Base-by-base conservation (phyloP, 2,329 filamentous ascomycete species). In the Diplodia intermedia region DNA sequence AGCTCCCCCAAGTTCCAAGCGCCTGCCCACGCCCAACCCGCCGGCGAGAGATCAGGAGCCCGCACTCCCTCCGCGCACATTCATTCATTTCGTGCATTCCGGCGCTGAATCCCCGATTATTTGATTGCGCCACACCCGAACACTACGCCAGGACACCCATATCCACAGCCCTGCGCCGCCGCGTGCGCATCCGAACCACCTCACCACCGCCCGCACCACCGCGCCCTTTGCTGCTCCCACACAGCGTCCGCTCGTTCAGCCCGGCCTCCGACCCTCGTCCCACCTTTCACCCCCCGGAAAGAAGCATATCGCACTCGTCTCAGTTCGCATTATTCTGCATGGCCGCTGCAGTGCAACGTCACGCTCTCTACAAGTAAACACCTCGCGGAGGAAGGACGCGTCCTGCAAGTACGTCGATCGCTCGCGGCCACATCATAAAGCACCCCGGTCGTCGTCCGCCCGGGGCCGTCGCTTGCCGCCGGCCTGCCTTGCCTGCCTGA, bases 271-370 rank as follows among this genome's bases (percentile, higher is more conserved):
- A 18, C 43, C 38, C 23, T 36, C 66, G 57, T 55, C 66, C 38
- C 38, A 62, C 36, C 65, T 20, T 5, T 23, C 62, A 36, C 20
- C 31, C 33, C 33, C 33, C 33, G 33, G 50, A 55, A 61, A 3
- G 23, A 60, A 14, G 14, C 36, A 38, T 54, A 49, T 26, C 15
- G 18, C 38, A 29, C 62, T 26, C 50, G 49, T 55, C 62, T 33
- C 33, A 54, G 50, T 50, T 47, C 36, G 47, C 61, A 43, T 33
- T 62, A 53, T 65, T 60, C 66, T 68, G 66, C 66, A 68, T 68
- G 66, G 66, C 66, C 56, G 50, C 57, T 68, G 66, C 66, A 31
- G 66, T 63, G 66, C 66, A 57, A 68, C 66, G 66, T 68, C 66
- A 54, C 66, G 66, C 66, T 36, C 56, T 62, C 57, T 54, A 62